Percentiles rank a stretch among this genome's conserved stretches.
phyloP scores from a whole-genome alignment of 257 asterid genomes.

The Perilla frutescens region DNA sequence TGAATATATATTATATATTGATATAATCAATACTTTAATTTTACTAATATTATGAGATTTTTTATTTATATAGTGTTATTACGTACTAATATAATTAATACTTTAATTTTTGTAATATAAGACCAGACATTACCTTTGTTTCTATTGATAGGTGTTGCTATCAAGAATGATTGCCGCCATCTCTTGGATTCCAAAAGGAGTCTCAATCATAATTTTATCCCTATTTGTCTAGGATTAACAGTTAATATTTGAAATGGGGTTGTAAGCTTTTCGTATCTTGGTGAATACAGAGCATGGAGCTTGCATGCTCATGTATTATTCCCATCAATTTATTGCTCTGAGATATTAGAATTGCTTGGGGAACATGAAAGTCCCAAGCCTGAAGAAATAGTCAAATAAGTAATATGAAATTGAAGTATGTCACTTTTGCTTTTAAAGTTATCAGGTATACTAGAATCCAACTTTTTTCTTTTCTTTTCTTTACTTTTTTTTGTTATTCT shows the following conservation, averaged over 20 bases:
- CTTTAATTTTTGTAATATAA: no score
- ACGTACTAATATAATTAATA: no score
- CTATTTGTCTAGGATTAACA: background rate
- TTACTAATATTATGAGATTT: no score
- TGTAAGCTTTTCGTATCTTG: background rate
- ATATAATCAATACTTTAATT: no score
- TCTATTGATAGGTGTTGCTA: slow-evolving; percentile 18
- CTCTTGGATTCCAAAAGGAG: slow-evolving; percentile 89
- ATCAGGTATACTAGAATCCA: no score
- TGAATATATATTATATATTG: no score
- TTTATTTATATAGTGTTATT: no score
- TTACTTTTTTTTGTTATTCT: no score
- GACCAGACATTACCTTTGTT: no score
- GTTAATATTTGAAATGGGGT: background rate
- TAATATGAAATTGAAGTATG: background rate
- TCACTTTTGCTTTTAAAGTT: background rate
- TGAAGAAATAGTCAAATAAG: background rate
- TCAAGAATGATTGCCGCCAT: slow-evolving; percentile 71
- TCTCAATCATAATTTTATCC: slow-evolving; percentile 21
- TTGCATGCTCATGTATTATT: no score
- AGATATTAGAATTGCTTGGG: no score
- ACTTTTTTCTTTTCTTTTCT: background rate
- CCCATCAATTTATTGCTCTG: no score
- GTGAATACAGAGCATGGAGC: background rate
- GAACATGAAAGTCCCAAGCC: background rate